Evolutionary conservation across 2,329 filamentous ascomycete genomes (phyloP), one percentile per base, ranked within the genome.

Genomic region (Hysterium pulicare): DNA sequence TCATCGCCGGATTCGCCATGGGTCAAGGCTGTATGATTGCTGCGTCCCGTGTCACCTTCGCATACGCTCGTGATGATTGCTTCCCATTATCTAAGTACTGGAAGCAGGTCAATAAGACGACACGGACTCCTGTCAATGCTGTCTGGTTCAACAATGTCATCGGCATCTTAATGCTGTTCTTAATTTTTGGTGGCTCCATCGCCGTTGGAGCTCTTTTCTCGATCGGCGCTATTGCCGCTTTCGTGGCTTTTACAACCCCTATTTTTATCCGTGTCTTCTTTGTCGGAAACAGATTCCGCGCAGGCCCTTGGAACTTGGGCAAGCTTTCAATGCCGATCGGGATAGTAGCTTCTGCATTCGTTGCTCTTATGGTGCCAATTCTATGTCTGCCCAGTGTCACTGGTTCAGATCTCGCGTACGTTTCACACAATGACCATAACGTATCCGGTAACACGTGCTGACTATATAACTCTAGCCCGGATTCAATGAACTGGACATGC

Each of bases 21-120:
- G 84, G 84, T 5, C 83, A 87, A 60, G 84, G 82, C 2, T 85
- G 82, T 59, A 86, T 86, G 80, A 78, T 87, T 28, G 75, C 77
- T 6, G 77, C 77, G 5, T 83, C 78, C 17, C 76, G 84, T 36
- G 83, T 86, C 33, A 84, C 82, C 1, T 88, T 84, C 55, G 84
- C 83, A 13, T 87, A 87, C 63, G 83, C 84, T 15, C 80, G 84
- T 24, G 84, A 87, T 54, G 83, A 80, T 53, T 84, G 81, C 58
- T 84, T 87, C 57, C 83, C 83, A 0, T 56, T 79, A 5, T 82
- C 78, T 4, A 65, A 64, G 0, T 72, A 74, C 54, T 82, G 81
- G 71, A 80, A 78, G 54, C 58, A 67, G 19, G 82, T 87, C 38
- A 83, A 87, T 64, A 53, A 57, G 2, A 58, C 66, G 53, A 87